Conservation (phyloP, 306 rosid genomes). For the Senna tora region DNA sequence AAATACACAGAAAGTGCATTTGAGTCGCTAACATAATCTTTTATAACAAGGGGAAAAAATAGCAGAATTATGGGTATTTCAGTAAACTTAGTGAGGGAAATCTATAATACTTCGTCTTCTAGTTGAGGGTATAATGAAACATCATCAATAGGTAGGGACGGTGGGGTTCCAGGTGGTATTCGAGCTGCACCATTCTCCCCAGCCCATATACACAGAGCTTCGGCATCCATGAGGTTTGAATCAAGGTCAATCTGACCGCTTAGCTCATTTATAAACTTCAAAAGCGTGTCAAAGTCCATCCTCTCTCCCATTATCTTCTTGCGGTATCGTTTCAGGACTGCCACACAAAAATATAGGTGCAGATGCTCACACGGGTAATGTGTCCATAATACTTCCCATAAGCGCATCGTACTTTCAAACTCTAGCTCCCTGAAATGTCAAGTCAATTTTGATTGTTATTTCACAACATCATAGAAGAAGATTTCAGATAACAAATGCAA, state of each 20-base stretch:
- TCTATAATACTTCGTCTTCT: slow-evolving; percentile 70
- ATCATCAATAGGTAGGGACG: slow-evolving; percentile 81
- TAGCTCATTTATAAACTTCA: slow-evolving; percentile 93
- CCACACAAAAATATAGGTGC: slow-evolving; percentile 90
- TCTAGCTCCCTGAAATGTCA: slow-evolving; percentile 76
- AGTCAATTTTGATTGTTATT: slow-evolving; percentile 9
- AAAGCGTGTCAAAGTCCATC: slow-evolving; percentile 96
- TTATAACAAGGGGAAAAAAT: slow-evolving; percentile 6
- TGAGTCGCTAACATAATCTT: slow-evolving; percentile 15
- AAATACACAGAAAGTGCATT: slow-evolving; percentile 6
- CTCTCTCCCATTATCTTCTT: slow-evolving; percentile 80
- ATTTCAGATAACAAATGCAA: slow-evolving; percentile 21
- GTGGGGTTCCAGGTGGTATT: slow-evolving; percentile 99
- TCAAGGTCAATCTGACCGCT: slow-evolving; percentile 89
- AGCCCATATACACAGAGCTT: slow-evolving; percentile 86
- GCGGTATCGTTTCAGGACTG: slow-evolving; percentile 81
- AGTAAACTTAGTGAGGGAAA: neutral
- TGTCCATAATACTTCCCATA: slow-evolving; percentile 98
- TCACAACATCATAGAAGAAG: slow-evolving; percentile 2
- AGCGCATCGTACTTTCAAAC: slow-evolving; percentile 71
- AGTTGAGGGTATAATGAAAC: slow-evolving; percentile 57
- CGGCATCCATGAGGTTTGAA: slow-evolving; percentile 80
- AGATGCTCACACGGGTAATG: slow-evolving; percentile 89
- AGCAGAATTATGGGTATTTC: slow-evolving; percentile 22
- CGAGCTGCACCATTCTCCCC: slow-evolving; percentile 91